Evolutionary conservation across 2,329 filamentous ascomycete genomes (phyloP), one percentile per base, ranked within the genome.

Genomic region (Apiospora saccharicola): DNA sequence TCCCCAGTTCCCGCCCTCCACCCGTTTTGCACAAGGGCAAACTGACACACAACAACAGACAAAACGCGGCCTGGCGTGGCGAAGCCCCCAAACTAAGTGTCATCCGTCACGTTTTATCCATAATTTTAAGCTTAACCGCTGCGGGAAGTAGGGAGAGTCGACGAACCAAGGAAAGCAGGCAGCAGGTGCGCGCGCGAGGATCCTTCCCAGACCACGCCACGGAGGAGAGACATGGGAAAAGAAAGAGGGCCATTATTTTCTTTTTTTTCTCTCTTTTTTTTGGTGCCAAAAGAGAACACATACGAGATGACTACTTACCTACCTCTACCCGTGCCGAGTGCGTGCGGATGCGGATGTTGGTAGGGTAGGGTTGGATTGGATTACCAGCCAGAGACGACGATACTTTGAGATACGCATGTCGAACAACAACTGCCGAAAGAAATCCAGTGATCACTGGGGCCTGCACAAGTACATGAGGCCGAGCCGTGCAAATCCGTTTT

Each of bases 21-120:
- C 26, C 53, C 53, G 53, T 57, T 57, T 57, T 34, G 30, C 51
- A 19, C 19, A 22, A 22, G n/a, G 24, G 1, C 8, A 6, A 26
- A 61, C 53, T 61, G 53, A 61, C 30, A 61, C 30, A 61, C 30
- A 34, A 61, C 53, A 19, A 22, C 53, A 37, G 30, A 61, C 53
- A 37, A 61, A 61, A 61, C 53, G 34, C 30, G 53, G 53, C 53
- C 53, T 61, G 30, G 53, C 53, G 53, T 61, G 53, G 53, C 53
- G 30, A 61, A 61, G 53, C 53, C 30, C 53, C 4, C 30, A 37
- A 61, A 37, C 51, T 30, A 37, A 34, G 30, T 34, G 53, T 61
- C 53, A 61, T 61, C 53, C 53, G 30, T 61, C 53, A 61, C 53
- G 30, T 34, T 37, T 61, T 61, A 61, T 61, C 53, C 53, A 61